phyloP scores from a whole-genome alignment of 352 stramenopile species.

The Pythium aristosporum region DNA sequence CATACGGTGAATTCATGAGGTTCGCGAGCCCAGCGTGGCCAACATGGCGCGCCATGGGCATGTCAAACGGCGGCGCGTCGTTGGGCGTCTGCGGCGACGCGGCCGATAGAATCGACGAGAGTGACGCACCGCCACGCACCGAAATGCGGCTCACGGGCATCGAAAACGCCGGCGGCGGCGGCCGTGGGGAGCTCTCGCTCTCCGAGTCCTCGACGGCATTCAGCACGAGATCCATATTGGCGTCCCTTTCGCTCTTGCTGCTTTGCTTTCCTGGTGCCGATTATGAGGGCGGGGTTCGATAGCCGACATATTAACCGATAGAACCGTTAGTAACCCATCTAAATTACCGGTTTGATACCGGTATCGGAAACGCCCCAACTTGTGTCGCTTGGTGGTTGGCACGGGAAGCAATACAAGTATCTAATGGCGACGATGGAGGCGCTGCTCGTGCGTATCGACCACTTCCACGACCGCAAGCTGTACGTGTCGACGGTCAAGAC shows the following conservation, averaged over 20 bases:
- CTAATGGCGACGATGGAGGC: slow-evolving; percentile 38
- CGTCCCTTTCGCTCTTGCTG: neutral
- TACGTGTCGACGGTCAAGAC: slow-evolving; percentile 60
- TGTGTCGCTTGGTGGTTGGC: slow-evolving; percentile 30
- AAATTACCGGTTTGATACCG: neutral
- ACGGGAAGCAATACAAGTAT: neutral
- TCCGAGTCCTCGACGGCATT: slow-evolving; percentile 38
- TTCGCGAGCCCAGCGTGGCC: slow-evolving; percentile 46
- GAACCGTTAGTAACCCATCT: neutral
- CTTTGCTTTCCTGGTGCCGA: neutral
- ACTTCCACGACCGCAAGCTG: slow-evolving; percentile 52
- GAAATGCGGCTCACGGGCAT: slow-evolving; percentile 31
- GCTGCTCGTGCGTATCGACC: slow-evolving; percentile 69
- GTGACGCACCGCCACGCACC: slow-evolving; percentile 33
- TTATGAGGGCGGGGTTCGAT: slow-evolving; percentile 2
- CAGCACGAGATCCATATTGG: slow-evolving; percentile 50
- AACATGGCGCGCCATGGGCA: slow-evolving; percentile 23
- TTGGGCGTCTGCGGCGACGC: slow-evolving; percentile 25
- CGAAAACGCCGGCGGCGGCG: slow-evolving; percentile 29
- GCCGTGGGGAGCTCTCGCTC: slow-evolving; percentile 15
- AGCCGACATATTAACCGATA: neutral
- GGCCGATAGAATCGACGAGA: slow-evolving; percentile 42
- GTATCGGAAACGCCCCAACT: neutral
- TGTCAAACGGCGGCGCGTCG: slow-evolving; percentile 10
- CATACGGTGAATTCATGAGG: slow-evolving; percentile 62